Percentiles rank a stretch among this genome's conserved stretches.
These are phyloP conservation scores for Aspergillus sojae DNA, from an alignment of 2,329 filamentous ascomycete species.

Conservation along the genomic window DNA sequence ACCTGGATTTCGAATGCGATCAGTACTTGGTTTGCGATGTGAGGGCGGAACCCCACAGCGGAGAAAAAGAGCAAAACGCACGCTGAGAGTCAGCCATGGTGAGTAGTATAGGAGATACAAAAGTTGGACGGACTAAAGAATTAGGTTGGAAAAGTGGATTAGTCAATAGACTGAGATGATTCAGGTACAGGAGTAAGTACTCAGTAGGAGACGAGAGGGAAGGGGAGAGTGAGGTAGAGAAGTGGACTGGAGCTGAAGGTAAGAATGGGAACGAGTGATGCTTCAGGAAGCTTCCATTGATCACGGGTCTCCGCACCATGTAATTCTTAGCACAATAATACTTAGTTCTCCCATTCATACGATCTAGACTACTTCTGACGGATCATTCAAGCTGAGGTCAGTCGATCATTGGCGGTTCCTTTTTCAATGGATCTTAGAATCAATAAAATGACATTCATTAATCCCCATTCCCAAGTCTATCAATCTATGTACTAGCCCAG, in stretches of 20 bases:
- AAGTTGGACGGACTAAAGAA: neutral
- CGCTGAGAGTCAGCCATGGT: slow-evolving; percentile 42
- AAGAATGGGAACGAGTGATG: slow-evolving; percentile 16
- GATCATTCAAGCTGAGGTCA: neutral
- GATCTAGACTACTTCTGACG: neutral
- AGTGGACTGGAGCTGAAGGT: slow-evolving; percentile 4
- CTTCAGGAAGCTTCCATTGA: slow-evolving; percentile 47
- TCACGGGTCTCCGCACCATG: slow-evolving; percentile 9
- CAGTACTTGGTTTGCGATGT: slow-evolving; percentile 13
- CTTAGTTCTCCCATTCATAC: neutral
- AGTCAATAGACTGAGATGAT: neutral
- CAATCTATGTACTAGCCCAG: neutral
- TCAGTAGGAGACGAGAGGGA: slow-evolving; percentile 5
- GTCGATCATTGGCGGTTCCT: neutral
- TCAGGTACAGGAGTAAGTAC: neutral
- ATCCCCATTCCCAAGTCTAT: neutral
- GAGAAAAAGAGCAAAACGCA: slow-evolving; percentile 24
- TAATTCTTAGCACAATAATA: neutral
- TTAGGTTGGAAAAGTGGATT: slow-evolving; percentile 1
- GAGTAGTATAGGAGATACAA: slow-evolving; percentile 5
- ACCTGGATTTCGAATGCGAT: slow-evolving; percentile 39
- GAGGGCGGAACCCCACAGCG: slow-evolving; percentile 27
- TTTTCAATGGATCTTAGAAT: neutral
- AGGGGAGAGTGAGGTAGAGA: slow-evolving; percentile 10
- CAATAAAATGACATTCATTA: neutral